phyloP scores from a whole-genome alignment of 2,329 filamentous ascomycete genomes.

The Curvularia eragrostidis region DNA sequence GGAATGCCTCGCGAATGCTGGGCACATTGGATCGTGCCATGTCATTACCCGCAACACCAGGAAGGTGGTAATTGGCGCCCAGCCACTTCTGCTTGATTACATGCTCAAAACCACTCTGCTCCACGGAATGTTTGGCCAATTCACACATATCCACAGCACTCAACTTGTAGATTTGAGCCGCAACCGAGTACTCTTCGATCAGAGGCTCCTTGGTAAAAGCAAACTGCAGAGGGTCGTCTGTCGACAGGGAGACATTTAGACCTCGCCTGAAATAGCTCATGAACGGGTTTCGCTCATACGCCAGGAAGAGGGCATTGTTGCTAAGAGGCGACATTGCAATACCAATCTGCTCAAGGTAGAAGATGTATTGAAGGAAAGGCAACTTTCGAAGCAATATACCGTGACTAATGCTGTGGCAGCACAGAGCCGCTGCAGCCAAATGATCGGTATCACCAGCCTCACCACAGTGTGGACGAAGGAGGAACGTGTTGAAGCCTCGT shows the following conservation, averaged over 20 bases:
- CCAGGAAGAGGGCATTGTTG: constrained; percentile 95
- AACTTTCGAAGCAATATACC: constrained; percentile 92
- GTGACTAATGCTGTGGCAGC: constrained; percentile 96
- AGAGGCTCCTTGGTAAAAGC: constrained; percentile 98
- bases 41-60: constrained; percentile 83
- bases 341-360: constrained; percentile 97
- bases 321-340: constrained; percentile 99
- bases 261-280: constrained; percentile 94
- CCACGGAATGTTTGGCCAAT: constrained; percentile 92
- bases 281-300: constrained; percentile 96
- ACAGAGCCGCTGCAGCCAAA: constrained; percentile 86
- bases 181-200: constrained; percentile 97
- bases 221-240: constrained; percentile 96
- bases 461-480: constrained; percentile 91
- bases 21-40: constrained; percentile 98
- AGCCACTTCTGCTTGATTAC: constrained; percentile 92
- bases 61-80: constrained; percentile 76
- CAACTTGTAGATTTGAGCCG: constrained; percentile 97
- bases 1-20: constrained; percentile 87
- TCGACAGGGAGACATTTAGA: constrained; percentile 93
- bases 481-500: constrained; percentile 94
- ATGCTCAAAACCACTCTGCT: constrained; percentile 91
- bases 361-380: constrained; percentile 92
- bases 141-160: constrained; percentile 99
- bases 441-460: constrained; percentile 98